A percentile compares a stretch with the other conserved stretches of the same genome.
Evolutionary conservation across 192 early-diverging fungal species (phyloP).

Genomic region (Cladochytrium replicatum): DNA sequence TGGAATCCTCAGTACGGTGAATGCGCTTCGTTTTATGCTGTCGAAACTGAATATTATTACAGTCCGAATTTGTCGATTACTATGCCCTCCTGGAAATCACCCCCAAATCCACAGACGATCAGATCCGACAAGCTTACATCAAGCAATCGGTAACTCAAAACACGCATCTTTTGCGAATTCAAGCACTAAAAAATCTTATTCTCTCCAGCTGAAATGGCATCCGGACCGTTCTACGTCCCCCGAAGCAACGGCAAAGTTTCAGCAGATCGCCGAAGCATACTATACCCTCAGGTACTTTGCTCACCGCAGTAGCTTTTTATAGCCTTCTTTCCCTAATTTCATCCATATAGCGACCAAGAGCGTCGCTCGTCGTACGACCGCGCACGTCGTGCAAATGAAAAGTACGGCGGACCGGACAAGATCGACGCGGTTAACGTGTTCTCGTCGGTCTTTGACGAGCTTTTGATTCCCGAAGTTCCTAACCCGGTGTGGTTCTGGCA

Average conservation of each 20-base stretch:
- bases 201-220: slow-evolving; percentile 40
- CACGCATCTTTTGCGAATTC: slow-evolving; percentile 9
- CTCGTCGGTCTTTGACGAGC: slow-evolving; percentile 70
- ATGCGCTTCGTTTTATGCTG: too few species aligned
- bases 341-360: slow-evolving; percentile 23
- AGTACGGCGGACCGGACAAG: slow-evolving; percentile 7
- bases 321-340: not conserved
- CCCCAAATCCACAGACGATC: slow-evolving; percentile 46
- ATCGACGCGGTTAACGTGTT: slow-evolving; percentile 55
- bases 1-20: too few species aligned
- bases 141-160: slow-evolving; percentile 38
- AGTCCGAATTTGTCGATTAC: too few species aligned
- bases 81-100: slow-evolving; percentile 55
- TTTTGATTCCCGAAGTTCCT: slow-evolving; percentile 61
- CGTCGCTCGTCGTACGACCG: slow-evolving; percentile 23
- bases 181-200: slow-evolving; percentile 71
- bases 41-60: too few species aligned
- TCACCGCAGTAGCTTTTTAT: slow-evolving; percentile 1
- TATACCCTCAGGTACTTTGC: slow-evolving; percentile 50
- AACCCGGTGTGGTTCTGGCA: slow-evolving; percentile 51
- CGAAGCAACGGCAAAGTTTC: slow-evolving; percentile 54
- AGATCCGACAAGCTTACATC: slow-evolving; percentile 77
- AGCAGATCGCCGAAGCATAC: slow-evolving; percentile 70
- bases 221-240: slow-evolving; percentile 43
- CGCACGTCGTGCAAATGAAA: slow-evolving; percentile 4